Evolutionary conservation across 306 rosid species (phyloP), one percentile per base, ranked within the genome.

Genomic region (Trichosanthes cucumerina): DNA sequence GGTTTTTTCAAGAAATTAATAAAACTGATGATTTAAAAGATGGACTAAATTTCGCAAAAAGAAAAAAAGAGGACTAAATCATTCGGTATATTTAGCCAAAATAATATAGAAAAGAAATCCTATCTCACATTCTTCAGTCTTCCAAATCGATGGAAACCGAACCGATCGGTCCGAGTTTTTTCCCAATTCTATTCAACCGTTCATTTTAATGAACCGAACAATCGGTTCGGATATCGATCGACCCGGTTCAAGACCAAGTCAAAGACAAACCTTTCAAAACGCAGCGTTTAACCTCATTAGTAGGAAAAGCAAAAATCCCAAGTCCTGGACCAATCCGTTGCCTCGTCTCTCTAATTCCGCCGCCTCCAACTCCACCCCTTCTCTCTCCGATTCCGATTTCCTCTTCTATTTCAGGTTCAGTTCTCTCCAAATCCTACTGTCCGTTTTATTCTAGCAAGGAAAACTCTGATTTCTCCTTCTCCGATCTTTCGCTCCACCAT

Each of bases 401-500:
- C n/a, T 9, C 74, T 12, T 2, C 33, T 10, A 33, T 68, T 41
- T n/a, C 19, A 68, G n/a, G n/a, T 18, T 68, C 34, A 68, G 75
- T 68, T 68, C 34, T 68, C 75, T 68, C 75, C 11, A 41, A 68
- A 41, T 52, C 75, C 73, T 64, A 64, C 34, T 64, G 13, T 64
- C 21, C 43, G 21, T 63, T 33, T 34, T 15, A 0, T 4, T 24
- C 16, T 47, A 14, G 18, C 3, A 54, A 54, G 60, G 62, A n/a
- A 56, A 56, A 24, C 13, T 28, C 65, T 36, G 63, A 57, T 23
- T 21, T 54, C 16, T 57, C 34, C 38, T 60, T 60, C 39, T 28
- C 68, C 18, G 4, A 60, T 62, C 7, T 28, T 28, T 31, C 36
- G 39, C 39, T 26, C n/a, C 68, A 13, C 65, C 7, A 36, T 28